Evolutionary conservation across 2,329 filamentous ascomycete genomes (phyloP), one percentile per base, ranked within the genome.

Genomic region (Colletotrichum navitas): DNA sequence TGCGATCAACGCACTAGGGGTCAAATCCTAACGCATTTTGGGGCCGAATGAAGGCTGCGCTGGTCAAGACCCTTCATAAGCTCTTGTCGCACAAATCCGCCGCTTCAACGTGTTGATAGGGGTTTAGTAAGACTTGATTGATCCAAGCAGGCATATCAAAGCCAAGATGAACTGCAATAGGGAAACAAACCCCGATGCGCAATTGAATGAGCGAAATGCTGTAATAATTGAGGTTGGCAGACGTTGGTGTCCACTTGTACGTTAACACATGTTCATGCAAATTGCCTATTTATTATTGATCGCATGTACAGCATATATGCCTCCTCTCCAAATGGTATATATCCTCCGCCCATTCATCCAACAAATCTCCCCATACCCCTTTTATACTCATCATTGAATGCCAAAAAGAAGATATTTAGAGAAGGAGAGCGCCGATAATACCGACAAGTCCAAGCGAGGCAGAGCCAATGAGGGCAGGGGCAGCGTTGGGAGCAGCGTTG

Each of bases 341-440:
- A 55, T 41, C 54, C 32, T 47, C 60, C 47, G 26, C 54, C 49
- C 39, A 45, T 45, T 55, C 62, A 24, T 47, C 29, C 16, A 18
- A 52, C 16, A 26, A 18, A 32, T 63, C 49, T 29, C 10, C n/a
- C 45, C 58, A 56, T 56, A n/a, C 56, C 12, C 26, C 26, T 66
- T 60, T 60, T 29, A 4, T 49, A 7, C 24, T 29, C 51, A 14
- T 49, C 63, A 34, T 58, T 60, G 56, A 32, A 63, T 47, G 32
- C 43, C 32, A 43, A 18, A 49, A 24, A 18, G 43, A 39, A 26
- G 36, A 26, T 18, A 47, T 66, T 83, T 86, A 89, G 77, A 89
- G 77, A 66, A 88, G 74, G 73, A 88, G 75, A 68, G 86, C 87
- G 74, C 83, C 87, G 32, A 85, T 32, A 68, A 88, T 79, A 74